Evolutionary conservation across 257 asterid genomes (phyloP), one percentile per base, ranked within the genome.

Genomic region (Eucommia ulmoides): DNA sequence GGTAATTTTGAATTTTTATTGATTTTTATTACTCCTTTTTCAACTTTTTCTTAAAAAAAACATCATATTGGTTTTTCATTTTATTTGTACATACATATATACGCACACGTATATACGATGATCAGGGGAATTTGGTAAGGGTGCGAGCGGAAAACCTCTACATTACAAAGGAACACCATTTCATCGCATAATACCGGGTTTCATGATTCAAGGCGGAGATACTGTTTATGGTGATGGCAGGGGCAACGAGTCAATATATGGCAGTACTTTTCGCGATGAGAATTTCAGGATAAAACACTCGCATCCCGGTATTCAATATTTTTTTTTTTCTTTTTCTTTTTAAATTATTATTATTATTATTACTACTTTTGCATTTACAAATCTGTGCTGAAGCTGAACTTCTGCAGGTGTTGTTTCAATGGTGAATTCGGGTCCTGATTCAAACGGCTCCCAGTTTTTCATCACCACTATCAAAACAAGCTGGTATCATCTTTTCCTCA

Each of bases 121-220:
- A 66, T 49, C 79, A 91, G 99, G 99, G 65, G 89, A 91, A 73
- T 64, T 68, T 83, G 89, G 96, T 20, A 91, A 86, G 70, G 74
- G 87, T 47, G 64, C 72, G 24, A 83, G 76, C 29, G 93, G 96
- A 16, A 69, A 68, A 68, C 68, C 82, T 46, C 76, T 86, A 22
- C 95, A 83, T 61, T 91, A 83, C 60, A 91, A 83, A 66, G 99
- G 99, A 61, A 83, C 84, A 41, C 87, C 88, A 22, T 81, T 91
- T 65, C 99, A 86, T 72, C 96, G 96, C 54, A 73, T 91, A 38
- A 91, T 91, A 58, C 95, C 99, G 18, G 99, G 96, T 53, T 91
- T 91, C 78, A 83, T 91, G 95, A 83, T 86, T 64, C 99, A 91
- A 72, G 99, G 96, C 41, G 99, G 99, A 51, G 99, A 91, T 72